phyloP scores from a whole-genome alignment of 208 protist genomes.

The Trypanosoma caninum region DNA sequence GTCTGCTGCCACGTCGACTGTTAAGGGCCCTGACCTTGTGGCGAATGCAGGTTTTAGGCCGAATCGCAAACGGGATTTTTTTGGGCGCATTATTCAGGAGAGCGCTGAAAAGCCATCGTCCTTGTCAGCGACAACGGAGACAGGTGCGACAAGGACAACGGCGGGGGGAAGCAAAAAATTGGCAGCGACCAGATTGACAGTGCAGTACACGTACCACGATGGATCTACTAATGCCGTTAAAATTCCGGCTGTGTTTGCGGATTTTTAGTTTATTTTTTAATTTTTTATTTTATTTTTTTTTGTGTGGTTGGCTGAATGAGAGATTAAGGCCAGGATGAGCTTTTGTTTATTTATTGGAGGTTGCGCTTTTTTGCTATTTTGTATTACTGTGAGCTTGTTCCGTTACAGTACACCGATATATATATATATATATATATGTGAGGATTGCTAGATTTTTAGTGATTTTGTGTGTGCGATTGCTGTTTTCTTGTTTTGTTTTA shows the following conservation, averaged over 20 bases:
- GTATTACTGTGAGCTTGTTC: too few relatives aligned
- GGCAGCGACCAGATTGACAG: not conserved
- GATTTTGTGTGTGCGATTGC: not conserved
- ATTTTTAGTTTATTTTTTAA: conserved; percentile 42
- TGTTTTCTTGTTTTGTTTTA: not conserved
- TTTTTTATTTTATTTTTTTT: conserved; percentile 3
- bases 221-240: conserved; percentile 82
- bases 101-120: conserved; percentile 9
- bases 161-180: conserved; percentile 12
- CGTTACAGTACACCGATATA: too few relatives aligned
- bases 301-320: too few relatives aligned
- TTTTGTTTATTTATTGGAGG: too few relatives aligned
- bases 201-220: conserved; percentile 74
- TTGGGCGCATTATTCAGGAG: conserved; percentile 46
- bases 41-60: not conserved
- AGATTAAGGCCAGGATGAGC: too few relatives aligned
- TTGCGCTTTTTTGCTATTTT: too few relatives aligned
- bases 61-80: conserved; percentile 49
- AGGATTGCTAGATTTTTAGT: not conserved
- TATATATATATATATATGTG: too few relatives aligned
- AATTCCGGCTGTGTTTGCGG: conserved; percentile 55
- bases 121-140: not conserved
- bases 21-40: not conserved
- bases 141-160: conserved; percentile 2
- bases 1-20: not conserved